Percentiles rank a stretch among this genome's conserved stretches.
Evolutionary conservation across 2,329 filamentous ascomycete genomes (phyloP).

Genomic region (Tolypocladium tropicale): DNA sequence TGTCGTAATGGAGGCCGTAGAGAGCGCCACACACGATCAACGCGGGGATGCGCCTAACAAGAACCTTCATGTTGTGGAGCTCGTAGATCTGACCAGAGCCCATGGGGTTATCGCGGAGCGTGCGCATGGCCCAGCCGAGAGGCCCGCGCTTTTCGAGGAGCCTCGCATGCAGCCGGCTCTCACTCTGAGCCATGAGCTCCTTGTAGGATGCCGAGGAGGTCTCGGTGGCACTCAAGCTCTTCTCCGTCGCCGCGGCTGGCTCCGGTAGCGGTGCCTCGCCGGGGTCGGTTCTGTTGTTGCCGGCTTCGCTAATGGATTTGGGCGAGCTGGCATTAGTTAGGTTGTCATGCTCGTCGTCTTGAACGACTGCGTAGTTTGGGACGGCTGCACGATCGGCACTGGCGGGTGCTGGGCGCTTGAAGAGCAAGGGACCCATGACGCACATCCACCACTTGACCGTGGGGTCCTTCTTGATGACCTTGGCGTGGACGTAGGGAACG

Average conservation of each 20-base stretch:
- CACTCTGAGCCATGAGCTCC: slow-evolving; percentile 45
- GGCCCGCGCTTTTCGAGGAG: slow-evolving; percentile 51
- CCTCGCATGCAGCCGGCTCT: slow-evolving; percentile 32
- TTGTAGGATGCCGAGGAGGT: slow-evolving; percentile 45
- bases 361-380: slow-evolving; percentile 69
- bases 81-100: slow-evolving; percentile 67
- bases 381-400: slow-evolving; percentile 46
- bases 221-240: slow-evolving; percentile 32
- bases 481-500: slow-evolving; percentile 57
- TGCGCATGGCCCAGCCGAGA: slow-evolving; percentile 76
- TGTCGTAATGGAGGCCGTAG: slow-evolving; percentile 75
- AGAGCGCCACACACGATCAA: slow-evolving; percentile 51
- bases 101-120: slow-evolving; percentile 62
- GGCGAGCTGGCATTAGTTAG: slow-evolving; percentile 17
- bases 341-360: slow-evolving; percentile 49
- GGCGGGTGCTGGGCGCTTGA: slow-evolving; percentile 44
- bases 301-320: slow-evolving; percentile 20
- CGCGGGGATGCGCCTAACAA: slow-evolving; percentile 59
- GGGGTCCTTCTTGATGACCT: slow-evolving; percentile 59
- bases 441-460: slow-evolving; percentile 54
- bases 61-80: slow-evolving; percentile 54
- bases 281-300: slow-evolving; percentile 12
- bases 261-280: slow-evolving; percentile 5
- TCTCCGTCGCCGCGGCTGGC: slow-evolving; percentile 35
- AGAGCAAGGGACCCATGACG: slow-evolving; percentile 52